A percentile compares a stretch with the other conserved stretches of the same genome.
Evolutionary conservation across 495 filamentous ascomycete species (phyloP).

Genomic region (Poronia punctata): DNA sequence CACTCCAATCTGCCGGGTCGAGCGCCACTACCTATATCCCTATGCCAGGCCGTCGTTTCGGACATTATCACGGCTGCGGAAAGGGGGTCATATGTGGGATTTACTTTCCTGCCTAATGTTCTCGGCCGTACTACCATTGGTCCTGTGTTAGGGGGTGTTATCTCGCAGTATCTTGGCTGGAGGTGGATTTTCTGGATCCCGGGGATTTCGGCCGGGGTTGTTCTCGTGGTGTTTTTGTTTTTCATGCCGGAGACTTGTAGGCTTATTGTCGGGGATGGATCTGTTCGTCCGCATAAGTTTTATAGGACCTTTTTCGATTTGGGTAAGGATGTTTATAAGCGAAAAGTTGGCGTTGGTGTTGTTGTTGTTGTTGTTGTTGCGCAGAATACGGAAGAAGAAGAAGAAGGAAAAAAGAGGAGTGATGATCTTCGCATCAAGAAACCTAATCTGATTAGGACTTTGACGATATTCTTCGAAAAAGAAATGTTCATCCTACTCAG

Average conservation of each 20-base stretch:
- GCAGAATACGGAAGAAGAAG: slow-evolving; percentile 15
- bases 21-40: slow-evolving; percentile 39
- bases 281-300: slow-evolving; percentile 33
- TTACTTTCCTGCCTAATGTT: slow-evolving; percentile 23
- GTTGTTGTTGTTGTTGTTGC: neutral
- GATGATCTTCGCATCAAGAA: slow-evolving; percentile 33
- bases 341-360: neutral
- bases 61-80: slow-evolving; percentile 46
- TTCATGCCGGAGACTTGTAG: slow-evolving; percentile 53
- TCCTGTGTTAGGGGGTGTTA: slow-evolving; percentile 48
- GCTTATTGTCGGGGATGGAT: slow-evolving; percentile 60
- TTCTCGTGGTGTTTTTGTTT: slow-evolving; percentile 32
- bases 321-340: slow-evolving; percentile 16
- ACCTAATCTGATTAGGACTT: slow-evolving; percentile 55
- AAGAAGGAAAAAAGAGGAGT: slow-evolving; percentile 10
- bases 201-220: slow-evolving; percentile 37
- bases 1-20: slow-evolving; percentile 47
- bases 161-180: slow-evolving; percentile 51
- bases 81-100: slow-evolving; percentile 43
- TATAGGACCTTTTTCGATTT: slow-evolving; percentile 35
- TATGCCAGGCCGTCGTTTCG: slow-evolving; percentile 45
- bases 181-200: slow-evolving; percentile 58
- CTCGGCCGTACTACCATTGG: slow-evolving; percentile 39
- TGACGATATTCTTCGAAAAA: slow-evolving; percentile 54
- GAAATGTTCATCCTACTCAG: slow-evolving; percentile 53